phyloP scores from a whole-genome alignment of 2,329 filamentous ascomycete species.

The Talaromyces pinophilus region DNA sequence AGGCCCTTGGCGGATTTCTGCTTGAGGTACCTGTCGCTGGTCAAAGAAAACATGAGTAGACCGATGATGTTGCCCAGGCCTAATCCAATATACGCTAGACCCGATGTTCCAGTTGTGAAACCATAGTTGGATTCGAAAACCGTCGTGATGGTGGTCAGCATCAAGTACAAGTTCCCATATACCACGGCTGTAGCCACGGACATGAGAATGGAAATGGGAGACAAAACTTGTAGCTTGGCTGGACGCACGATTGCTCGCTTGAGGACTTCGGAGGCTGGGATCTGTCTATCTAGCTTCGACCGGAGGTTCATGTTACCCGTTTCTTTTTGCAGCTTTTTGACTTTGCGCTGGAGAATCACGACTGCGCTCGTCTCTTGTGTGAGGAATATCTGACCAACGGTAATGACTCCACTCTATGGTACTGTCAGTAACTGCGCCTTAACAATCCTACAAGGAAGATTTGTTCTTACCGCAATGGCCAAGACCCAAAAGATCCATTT shows the following conservation, averaged over 20 bases:
- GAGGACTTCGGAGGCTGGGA: slow-evolving; percentile 45
- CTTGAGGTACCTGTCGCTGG: slow-evolving; percentile 26
- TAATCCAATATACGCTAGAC: slow-evolving; percentile 53
- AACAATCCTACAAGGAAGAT: neutral
- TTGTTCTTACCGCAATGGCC: slow-evolving; percentile 31
- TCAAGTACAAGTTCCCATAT: slow-evolving; percentile 59
- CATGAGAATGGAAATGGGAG: slow-evolving; percentile 58
- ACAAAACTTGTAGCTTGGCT: slow-evolving; percentile 47
- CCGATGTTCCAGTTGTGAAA: slow-evolving; percentile 49
- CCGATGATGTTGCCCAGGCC: slow-evolving; percentile 44
- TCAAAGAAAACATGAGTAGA: slow-evolving; percentile 23
- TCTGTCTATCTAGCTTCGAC: slow-evolving; percentile 37
- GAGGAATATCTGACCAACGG: slow-evolving; percentile 38
- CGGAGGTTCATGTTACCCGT: slow-evolving; percentile 41
- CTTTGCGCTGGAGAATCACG: slow-evolving; percentile 46
- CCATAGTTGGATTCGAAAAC: slow-evolving; percentile 56
- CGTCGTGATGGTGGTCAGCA: slow-evolving; percentile 58
- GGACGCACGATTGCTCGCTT: slow-evolving; percentile 51
- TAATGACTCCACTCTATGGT: slow-evolving; percentile 38
- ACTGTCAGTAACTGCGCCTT: neutral
- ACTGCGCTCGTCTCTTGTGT: slow-evolving; percentile 50
- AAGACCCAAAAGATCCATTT: slow-evolving; percentile 42
- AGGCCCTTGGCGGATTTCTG: slow-evolving; percentile 22
- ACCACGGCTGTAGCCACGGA: slow-evolving; percentile 57
- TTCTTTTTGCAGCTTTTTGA: slow-evolving; percentile 45